These are phyloP conservation scores for Leishmania arabica DNA, from an alignment of 208 protist species.

Conservation along the genomic window DNA sequence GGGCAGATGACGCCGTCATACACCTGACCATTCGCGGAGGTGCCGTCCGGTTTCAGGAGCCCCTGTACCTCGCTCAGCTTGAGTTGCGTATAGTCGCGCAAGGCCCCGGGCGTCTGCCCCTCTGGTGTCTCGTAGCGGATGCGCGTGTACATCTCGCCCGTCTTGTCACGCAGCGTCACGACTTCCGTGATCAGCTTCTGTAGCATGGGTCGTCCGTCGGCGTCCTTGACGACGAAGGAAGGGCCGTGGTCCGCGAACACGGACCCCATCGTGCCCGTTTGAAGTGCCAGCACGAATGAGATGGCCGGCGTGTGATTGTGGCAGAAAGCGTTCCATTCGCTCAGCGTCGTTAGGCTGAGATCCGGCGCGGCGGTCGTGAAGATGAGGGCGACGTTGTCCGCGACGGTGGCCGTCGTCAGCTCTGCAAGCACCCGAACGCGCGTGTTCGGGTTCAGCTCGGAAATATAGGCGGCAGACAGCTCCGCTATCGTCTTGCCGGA, in stretches of 20 bases:
- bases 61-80: conserved; percentile 87
- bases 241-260: conserved; percentile 87
- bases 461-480: conserved; percentile 60
- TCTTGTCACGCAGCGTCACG: conserved; percentile 57
- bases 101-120: conserved; percentile 75
- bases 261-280: conserved; percentile 64
- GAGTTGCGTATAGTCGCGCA: conserved; percentile 86
- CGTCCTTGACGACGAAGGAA: conserved; percentile 78
- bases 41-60: conserved; percentile 56
- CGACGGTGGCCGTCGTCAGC: conserved; percentile 59
- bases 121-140: conserved; percentile 87
- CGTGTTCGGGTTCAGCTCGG: conserved; percentile 92
- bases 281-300: conserved; percentile 83
- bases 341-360: conserved; percentile 69
- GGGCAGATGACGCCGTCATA: conserved; percentile 84
- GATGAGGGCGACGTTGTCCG: conserved; percentile 57
- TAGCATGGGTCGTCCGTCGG: conserved; percentile 77
- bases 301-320: conserved; percentile 49
- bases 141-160: conserved; percentile 64
- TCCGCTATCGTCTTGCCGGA: conserved; percentile 61
- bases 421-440: conserved; percentile 57
- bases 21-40: conserved; percentile 62
- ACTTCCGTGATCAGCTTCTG: conserved; percentile 80
- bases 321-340: conserved; percentile 80
- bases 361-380: conserved; percentile 79